Evolutionary conservation across 768 basidiomycete species (phyloP).

Genomic region (Strobilomyces confusus): DNA sequence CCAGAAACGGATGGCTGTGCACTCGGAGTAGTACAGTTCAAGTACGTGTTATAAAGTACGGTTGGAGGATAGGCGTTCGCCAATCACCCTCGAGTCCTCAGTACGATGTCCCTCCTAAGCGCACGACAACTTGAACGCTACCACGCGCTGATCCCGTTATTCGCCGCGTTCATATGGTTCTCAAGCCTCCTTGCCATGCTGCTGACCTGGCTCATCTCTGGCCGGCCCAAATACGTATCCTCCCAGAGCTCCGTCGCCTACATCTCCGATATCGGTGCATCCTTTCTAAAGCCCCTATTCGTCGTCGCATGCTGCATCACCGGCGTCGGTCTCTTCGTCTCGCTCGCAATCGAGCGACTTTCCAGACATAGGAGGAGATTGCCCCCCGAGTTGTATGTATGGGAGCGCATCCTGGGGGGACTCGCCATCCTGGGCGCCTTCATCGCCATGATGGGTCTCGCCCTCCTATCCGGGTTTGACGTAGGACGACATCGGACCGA

Average conservation of each 20-base stretch:
- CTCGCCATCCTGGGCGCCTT: conserved; percentile 61
- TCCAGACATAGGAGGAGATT: conserved; percentile 67
- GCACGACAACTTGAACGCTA: conserved; percentile 49
- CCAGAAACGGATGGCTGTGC: too few species aligned
- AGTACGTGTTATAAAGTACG: background rate
- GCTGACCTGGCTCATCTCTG: conserved; percentile 66
- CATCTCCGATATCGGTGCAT: conserved; percentile 77
- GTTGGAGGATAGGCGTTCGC: background rate
- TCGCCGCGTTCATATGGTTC: conserved; percentile 64
- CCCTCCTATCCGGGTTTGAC: conserved; percentile 65
- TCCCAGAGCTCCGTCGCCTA: conserved; percentile 59
- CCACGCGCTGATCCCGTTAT: conserved; percentile 62
- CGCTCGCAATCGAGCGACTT: conserved; percentile 57
- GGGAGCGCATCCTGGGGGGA: conserved; percentile 55
- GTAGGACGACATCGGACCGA: conserved; percentile 42
- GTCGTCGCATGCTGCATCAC: conserved; percentile 63
- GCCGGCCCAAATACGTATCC: conserved; percentile 47
- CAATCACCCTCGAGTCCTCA: background rate
- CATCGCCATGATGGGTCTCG: conserved; percentile 61
- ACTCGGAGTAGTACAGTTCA: background rate
- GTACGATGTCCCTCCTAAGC: conserved; percentile 15
- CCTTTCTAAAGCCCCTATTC: conserved; percentile 71
- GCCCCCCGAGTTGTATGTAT: conserved; percentile 51
- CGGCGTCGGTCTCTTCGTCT: conserved; percentile 55
- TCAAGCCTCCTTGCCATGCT: conserved; percentile 68